A percentile compares a stretch with the other conserved stretches of the same genome.
These are phyloP conservation scores for Astrephomene gubernaculifera DNA, from an alignment of 139 green algal genomes.

Conservation along the genomic window DNA sequence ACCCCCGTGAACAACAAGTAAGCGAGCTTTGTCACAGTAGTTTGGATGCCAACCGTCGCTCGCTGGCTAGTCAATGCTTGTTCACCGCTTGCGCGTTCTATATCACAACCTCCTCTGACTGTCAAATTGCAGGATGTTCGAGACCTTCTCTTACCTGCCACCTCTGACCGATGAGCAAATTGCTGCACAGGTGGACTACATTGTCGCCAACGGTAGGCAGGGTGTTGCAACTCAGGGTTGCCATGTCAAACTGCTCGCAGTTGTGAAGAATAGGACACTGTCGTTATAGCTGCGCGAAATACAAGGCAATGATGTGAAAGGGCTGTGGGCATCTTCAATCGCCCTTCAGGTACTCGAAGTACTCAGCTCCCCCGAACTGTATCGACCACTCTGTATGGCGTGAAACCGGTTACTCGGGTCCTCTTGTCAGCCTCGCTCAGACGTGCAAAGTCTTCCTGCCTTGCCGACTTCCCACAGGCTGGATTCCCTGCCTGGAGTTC, in stretches of 20 bases:
- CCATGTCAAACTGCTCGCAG: too few species aligned
- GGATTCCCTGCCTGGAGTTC: slow-evolving; percentile 97
- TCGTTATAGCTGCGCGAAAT: too few species aligned
- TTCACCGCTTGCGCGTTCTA: neutral
- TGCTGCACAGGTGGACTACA: slow-evolving; percentile 95
- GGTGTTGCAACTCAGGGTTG: neutral
- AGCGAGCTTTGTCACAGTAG: slow-evolving; percentile 1
- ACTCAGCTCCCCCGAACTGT: too few species aligned
- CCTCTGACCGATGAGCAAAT: slow-evolving; percentile 92
- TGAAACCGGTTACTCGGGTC: too few species aligned
- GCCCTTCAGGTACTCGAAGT: too few species aligned
- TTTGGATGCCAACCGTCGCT: neutral
- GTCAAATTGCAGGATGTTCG: slow-evolving; percentile 85
- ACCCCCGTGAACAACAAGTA: slow-evolving; percentile 88
- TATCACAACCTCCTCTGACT: neutral
- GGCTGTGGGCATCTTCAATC: too few species aligned
- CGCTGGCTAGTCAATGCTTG: neutral
- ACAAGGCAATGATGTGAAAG: too few species aligned
- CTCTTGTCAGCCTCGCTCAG: too few species aligned
- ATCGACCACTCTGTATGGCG: too few species aligned
- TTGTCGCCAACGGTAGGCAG: slow-evolving; percentile 64
- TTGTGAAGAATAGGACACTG: too few species aligned
- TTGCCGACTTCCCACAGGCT: slow-evolving; percentile 55
- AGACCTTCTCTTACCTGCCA: slow-evolving; percentile 99
- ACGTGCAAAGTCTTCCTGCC: too few species aligned